Base-by-base conservation (phyloP, 2,329 filamentous ascomycete species). In the Alternaria sp. region DNA sequence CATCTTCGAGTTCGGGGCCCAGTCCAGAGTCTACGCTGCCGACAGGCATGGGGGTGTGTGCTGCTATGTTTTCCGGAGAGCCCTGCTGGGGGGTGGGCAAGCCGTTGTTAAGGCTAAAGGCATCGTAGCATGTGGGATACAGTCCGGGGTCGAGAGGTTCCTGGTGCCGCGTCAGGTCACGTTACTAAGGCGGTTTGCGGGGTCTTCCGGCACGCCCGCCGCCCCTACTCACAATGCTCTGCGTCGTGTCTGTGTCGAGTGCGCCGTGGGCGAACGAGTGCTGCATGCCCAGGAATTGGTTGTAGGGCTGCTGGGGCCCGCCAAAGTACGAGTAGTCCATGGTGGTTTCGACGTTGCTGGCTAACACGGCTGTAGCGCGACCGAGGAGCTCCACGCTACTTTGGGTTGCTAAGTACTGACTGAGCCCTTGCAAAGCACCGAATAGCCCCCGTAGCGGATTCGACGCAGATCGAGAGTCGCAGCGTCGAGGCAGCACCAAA, bases 291-390 rank as follows among this genome's bases (percentile, higher is more conserved):
- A 84, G 79, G 62, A 84, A 83, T 39, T 81, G 80, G 56, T 64
- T 43, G 67, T 83, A 87, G 41, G 81, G 75, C 64, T 83, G 82
- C 41, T 74, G 74, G 34, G 79, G 75, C 18, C 80, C 70, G 51
- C 75, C 72, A 74, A 83, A 88, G 74, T 85, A 87, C 54, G 81
- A 80, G 74, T 86, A 88, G 68, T 88, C 85, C 86, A 88, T 88
- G 52, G 67, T 22, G 28, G 36, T 18, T 11, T 38, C 18, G 48
- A 36, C 26, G 46, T 46, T 36, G 55, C 52, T 42, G 57, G 42
- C 16, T 53, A n/a, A 24, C 22, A n/a, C 30, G 57, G 44, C 18
- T 42, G 32, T 28, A 59, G 28, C 32, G 41, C 30, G 18, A 36
- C 28, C 12, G 22, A 47, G 49, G n/a, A 51, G 32, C 20, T 52